Base-by-base conservation (phyloP, 2,329 filamentous ascomycete genomes). In the Lasiodiplodia sp. region DNA sequence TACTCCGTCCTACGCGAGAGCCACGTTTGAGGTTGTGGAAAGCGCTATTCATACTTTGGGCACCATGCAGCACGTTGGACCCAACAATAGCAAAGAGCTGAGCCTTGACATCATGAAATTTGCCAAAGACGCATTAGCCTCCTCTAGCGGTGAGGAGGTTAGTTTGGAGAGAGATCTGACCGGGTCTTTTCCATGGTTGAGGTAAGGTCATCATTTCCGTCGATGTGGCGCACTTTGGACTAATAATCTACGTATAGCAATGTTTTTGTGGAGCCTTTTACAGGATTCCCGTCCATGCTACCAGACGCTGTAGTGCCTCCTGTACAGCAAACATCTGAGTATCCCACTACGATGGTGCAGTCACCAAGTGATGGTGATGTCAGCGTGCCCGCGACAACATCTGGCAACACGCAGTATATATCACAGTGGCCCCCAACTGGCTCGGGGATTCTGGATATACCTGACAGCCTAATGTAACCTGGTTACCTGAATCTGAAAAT, bases 51-150 rank as follows among this genome's bases (percentile, higher is more conserved):
- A 52, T 12, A 23, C n/a, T 1, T 11, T 64, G 31, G 44, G 21
- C 10, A 23, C 18, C 5, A 64, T 64, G 60, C 44, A 51, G 44
- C 60, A 64, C 18, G 37, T 64, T 8, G 60, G 60, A 4, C 60
- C 60, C 11, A 51, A 34, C 4, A 64, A 34, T 28, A 38, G 60
- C 60, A 64, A 64, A 23, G 60, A 34, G 11, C 31, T 64, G 1
- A 64, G 60, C 14, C 31, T 64, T 5, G 60, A 64, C n/a, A 52
- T 64, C 23, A 64, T 64, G 60, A 51, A 64, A n/a, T 34, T 64
- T 7, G 60, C 60, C 25, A 64, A 64, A 14, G 60, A 52, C 23
- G 60, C 44, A 2, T n/a, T 64, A 10, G n/a, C 31, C 18, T 64
- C 44, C 11, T 64, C 44, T 4, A 28, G 60, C 2, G 47, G 44